Evolutionary conservation across 768 basidiomycete genomes (phyloP).

Genomic region (Daedaleopsis sinensis): DNA sequence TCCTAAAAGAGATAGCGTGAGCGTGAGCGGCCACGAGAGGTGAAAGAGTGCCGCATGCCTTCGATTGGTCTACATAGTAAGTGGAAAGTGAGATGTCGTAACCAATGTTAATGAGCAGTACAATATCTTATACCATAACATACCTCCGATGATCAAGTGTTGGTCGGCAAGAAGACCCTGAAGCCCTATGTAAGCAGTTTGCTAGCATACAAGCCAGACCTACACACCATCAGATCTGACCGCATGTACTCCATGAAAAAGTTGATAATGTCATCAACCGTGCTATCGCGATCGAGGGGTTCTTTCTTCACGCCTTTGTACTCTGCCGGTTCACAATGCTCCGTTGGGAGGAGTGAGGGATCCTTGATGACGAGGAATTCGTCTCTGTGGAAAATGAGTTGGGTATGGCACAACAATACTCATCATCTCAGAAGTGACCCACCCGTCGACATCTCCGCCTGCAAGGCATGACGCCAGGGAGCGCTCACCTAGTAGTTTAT

Average conservation of each 20-base stretch:
- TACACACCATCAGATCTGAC: conserved; percentile 73
- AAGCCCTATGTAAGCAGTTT: background rate
- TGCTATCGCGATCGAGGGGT: conserved; percentile 44
- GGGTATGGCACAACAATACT: background rate
- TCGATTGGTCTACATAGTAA: conserved; percentile 61
- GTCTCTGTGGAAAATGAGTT: conserved; percentile 48
- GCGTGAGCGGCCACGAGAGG: background rate
- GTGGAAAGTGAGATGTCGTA: too few relatives aligned
- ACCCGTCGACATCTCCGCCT: conserved; percentile 83
- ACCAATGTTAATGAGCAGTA: background rate
- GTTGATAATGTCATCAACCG: conserved; percentile 72
- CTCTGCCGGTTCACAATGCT: conserved; percentile 49
- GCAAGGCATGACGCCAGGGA: conserved; percentile 74
- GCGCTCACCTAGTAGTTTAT: conserved; percentile 45
- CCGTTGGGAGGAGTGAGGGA: conserved; percentile 55
- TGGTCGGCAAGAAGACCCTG: conserved; percentile 72
- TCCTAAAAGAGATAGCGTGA: conserved; percentile 38
- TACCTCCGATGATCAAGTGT: conserved; percentile 71
- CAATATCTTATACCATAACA: conserved; percentile 21
- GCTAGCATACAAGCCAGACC: background rate
- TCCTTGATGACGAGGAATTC: conserved; percentile 62
- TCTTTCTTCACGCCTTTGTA: conserved; percentile 43
- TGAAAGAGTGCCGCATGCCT: conserved; percentile 37
- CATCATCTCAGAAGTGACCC: conserved; percentile 14
- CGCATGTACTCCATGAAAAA: conserved; percentile 86